Evolutionary conservation across 139 green algal genomes (phyloP), one percentile per base, ranked within the genome.

Genomic region (Astrephomene gubernaculifera): DNA sequence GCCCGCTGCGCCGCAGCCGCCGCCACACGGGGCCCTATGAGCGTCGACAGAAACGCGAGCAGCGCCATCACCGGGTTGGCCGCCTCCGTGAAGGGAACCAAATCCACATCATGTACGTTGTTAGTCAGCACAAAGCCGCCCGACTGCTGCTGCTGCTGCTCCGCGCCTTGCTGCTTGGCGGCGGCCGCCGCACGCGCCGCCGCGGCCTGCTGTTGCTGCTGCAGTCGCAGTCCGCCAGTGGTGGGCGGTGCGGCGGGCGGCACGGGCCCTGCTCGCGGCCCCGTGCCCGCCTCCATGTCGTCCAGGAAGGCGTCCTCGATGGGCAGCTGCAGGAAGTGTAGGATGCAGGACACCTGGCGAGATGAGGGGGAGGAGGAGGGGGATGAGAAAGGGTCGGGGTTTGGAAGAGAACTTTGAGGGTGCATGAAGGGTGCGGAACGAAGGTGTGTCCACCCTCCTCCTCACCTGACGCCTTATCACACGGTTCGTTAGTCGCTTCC

Each of bases 301-400:
- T 96, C 91, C 43, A 98, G 71, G 41, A 97, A 94, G 4, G 88
- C 65, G 53, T 99, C 97, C 72, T 99, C 96, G 0, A 98, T 98
- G 31, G 97, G 95, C 85, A 99, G 82, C 87, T 90, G 83, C 74
- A 99, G 76, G 83, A 99, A 99, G 85, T 95, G 94, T 41, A 92
- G 74, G 36, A 98, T 89, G 89, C 97, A 99, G 87, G 98, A 89
- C 53, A 96, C 83, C 83, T 92, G 92, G 21, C 19, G 33, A 4
- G 69, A 31, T 7, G 7, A 27, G 31, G 43, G 44, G n/a, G 49
- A 31, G 35, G 31, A 4, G 39, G 24, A 36, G 24, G 49, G 67
- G 27, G 1, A 61, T 29, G 45, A 1, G 24, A 14, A 45, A 41
- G n/a, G 31, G 35, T 2, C 4, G 22, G 45, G 9, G 79, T 6